Base-by-base conservation (phyloP, 371 early-diverging fungal species). In the Lichtheimia ramosa region DNA sequence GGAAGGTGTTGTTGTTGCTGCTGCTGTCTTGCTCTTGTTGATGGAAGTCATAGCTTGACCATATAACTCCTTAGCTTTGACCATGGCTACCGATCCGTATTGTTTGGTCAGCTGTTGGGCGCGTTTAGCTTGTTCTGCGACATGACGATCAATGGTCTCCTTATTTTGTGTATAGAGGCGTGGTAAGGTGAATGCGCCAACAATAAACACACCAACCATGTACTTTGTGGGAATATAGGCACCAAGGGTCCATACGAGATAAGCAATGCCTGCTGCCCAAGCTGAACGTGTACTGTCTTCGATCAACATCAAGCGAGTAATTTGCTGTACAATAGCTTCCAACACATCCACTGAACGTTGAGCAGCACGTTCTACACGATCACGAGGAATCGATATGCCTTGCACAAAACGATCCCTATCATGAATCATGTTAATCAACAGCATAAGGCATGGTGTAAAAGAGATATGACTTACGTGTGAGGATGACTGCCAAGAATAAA, bases 141-240 rank as follows among this genome's bases (percentile, higher is more conserved):
- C 70, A 5, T 82, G 80, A 57, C 70, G 63, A 70, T 84, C 83
- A 25, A 84, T 69, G 18, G 83, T 25, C 6, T 71, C 62, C 64
- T 84, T 77, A 62, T 84, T 65, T 58, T 83, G 80, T 48, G 75
- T 71, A 43, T 84, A 84, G 8, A 84, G 56, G 12, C 81, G 74
- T 24, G 85, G 85, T 2, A 78, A 46, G 6, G 75, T 69, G 63
- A 84, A 84, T 25, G 74, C 70, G 25, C 73, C 69, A 48, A 80
- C 63, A 8, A 80, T 5, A 54, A 81, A 80, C 52, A 81, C 20
- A 10, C 74, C 81, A 23, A 82, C 61, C 12, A 84, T 60, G 25
- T 75, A 78, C 50, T 82, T 79, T 15, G 83, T 84, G 14, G 85
- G 77, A 25, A 84, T 75, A 62, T 71, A 78, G 24, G 79, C 79